Percentiles rank a stretch among this genome's conserved stretches.
Conservation (phyloP, 208 protist species). For the Endotrypanum monterogeii region DNA sequence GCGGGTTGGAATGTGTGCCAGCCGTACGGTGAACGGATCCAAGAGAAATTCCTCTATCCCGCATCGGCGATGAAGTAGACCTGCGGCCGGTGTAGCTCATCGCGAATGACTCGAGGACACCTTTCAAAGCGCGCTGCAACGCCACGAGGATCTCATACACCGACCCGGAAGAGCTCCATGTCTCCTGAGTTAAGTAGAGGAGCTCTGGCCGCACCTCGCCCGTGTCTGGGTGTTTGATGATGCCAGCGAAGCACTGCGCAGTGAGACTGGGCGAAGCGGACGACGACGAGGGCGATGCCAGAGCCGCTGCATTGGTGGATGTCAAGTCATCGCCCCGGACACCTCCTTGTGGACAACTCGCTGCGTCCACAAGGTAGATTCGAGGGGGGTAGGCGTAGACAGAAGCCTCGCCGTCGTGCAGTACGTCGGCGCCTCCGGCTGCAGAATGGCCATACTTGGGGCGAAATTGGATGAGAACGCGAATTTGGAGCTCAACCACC, state of each 20-base stretch:
- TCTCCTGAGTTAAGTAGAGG: constrained; percentile 25
- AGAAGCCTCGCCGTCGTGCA: constrained; percentile 2
- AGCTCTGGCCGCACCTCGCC: constrained; percentile 24
- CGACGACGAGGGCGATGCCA: neutral
- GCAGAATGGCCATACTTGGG: neutral
- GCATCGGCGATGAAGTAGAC: neutral
- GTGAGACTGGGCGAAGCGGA: constrained; percentile 5
- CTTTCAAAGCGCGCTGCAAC: constrained; percentile 27
- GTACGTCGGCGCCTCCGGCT: neutral
- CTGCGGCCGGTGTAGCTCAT: constrained; percentile 4
- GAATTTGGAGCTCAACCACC: constrained; percentile 33
- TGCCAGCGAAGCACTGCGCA: constrained; percentile 23
- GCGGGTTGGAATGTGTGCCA: neutral
- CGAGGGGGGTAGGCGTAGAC: constrained; percentile 33
- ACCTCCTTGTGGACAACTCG: neutral
- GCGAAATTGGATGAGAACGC: constrained; percentile 32
- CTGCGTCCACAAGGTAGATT: constrained; percentile 35
- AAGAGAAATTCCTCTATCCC: too few relatives aligned
- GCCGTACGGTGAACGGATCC: neutral
- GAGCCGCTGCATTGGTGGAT: neutral
- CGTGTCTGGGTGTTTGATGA: constrained; percentile 22
- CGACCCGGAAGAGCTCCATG: constrained; percentile 25
- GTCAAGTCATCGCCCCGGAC: neutral
- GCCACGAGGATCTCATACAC: constrained; percentile 37
- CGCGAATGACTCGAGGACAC: constrained; percentile 27